Conservation (phyloP, 116 monocot genomes). For the Phalaenopsis hybrid region DNA sequence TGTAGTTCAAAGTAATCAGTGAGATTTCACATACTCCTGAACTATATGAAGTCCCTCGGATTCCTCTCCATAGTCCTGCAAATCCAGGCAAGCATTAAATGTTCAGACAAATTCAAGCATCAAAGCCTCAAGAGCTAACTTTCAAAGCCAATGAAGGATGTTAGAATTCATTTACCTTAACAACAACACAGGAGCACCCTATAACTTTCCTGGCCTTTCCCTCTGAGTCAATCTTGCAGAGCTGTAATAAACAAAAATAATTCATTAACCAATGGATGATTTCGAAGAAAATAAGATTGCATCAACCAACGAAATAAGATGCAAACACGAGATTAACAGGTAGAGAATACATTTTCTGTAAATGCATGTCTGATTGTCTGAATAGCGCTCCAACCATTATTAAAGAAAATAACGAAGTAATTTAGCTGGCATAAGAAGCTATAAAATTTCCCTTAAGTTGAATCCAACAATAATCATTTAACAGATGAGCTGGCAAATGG, state of each 20-base stretch:
- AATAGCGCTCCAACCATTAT: too few species aligned
- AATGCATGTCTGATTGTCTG: too few species aligned
- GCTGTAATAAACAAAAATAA: constrained; percentile 27
- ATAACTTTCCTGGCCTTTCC: constrained; percentile 94
- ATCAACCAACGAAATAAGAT: too few species aligned
- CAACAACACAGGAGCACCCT: constrained; percentile 73
- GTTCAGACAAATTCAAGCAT: not conserved
- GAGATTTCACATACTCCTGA: constrained; percentile 48
- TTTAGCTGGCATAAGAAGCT: too few species aligned
- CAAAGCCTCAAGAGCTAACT: not conserved
- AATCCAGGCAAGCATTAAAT: not conserved
- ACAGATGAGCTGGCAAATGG: too few species aligned
- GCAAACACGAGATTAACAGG: too few species aligned
- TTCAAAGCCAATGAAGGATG: not conserved
- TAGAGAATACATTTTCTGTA: too few species aligned
- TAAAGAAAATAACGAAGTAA: too few species aligned
- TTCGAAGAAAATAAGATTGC: not conserved
- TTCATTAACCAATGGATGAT: not conserved
- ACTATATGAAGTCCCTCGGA: constrained; percentile 79
- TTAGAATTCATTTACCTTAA: constrained; percentile 50
- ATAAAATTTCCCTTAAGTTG: too few species aligned
- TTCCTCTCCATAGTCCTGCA: constrained; percentile 85
- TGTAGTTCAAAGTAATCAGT: constrained; percentile 5
- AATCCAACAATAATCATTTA: too few species aligned
- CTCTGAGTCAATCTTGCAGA: constrained; percentile 92